Percentiles rank a stretch among this genome's conserved stretches.
Conservation (phyloP, 495 filamentous ascomycete genomes). For the Talaromyces nanjingensis region DNA sequence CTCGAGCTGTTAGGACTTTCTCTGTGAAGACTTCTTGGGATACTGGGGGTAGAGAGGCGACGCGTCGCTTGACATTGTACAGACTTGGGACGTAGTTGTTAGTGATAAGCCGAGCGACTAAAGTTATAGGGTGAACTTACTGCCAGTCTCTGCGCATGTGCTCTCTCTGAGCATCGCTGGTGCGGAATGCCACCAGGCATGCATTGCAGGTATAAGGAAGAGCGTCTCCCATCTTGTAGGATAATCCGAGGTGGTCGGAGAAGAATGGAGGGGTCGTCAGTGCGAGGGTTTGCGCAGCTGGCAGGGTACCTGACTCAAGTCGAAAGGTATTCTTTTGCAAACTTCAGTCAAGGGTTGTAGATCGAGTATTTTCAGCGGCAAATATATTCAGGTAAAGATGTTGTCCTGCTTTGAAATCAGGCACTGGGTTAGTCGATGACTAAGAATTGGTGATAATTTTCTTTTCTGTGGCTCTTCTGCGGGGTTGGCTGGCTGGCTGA, state of each 20-base stretch:
- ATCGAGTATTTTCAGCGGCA: neutral
- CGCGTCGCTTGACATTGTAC: constrained; percentile 94
- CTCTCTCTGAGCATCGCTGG: constrained; percentile 82
- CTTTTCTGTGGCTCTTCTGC: neutral
- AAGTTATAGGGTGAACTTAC: constrained; percentile 46
- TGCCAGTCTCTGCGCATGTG: constrained; percentile 99
- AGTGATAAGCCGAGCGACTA: neutral
- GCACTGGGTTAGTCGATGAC: neutral
- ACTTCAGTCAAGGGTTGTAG: neutral
- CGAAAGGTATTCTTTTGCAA: neutral
- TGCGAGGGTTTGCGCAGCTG: neutral
- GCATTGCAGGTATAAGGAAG: constrained; percentile 98
- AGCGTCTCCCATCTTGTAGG: constrained; percentile 25
- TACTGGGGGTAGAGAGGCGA: constrained; percentile 85
- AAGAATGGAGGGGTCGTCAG: neutral
- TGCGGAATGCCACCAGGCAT: constrained; percentile 92
- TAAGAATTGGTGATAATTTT: constrained; percentile 3
- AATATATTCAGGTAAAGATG: neutral
- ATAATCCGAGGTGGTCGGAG: neutral
- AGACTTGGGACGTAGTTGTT: too few relatives aligned
- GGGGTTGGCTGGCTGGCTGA: neutral
- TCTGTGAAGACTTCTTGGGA: constrained; percentile 91
- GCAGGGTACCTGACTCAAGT: neutral
- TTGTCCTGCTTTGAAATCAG: constrained; percentile 4
- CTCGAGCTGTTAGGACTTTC: constrained; percentile 91